phyloP scores from a whole-genome alignment of 306 rosid species.

The Glycyrrhiza uralensis region DNA sequence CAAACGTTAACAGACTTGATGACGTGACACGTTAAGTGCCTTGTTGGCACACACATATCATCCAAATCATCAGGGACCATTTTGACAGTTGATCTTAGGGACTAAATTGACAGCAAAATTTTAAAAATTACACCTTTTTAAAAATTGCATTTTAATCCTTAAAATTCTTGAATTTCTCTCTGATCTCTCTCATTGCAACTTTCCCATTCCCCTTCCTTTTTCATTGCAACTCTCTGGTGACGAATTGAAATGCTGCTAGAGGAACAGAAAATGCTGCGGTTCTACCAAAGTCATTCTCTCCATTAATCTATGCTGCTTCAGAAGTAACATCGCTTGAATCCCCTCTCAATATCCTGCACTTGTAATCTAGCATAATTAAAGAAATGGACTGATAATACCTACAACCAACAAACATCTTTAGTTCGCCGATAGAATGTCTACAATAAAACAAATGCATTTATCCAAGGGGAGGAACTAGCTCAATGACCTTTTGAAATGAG shows the following conservation, averaged over 20 bases:
- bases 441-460: conserved; percentile 1
- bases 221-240: too few relatives aligned
- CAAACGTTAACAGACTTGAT: too few relatives aligned
- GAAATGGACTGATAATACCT: conserved; percentile 13
- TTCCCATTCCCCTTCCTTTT: too few relatives aligned
- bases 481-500: conserved; percentile 19
- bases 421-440: conserved; percentile 17
- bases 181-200: too few relatives aligned
- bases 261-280: conserved; percentile 83
- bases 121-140: too few relatives aligned
- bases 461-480: conserved; percentile 17
- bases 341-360: conserved; percentile 65
- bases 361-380: conserved; percentile 16
- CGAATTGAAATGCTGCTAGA: conserved; percentile 78
- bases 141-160: too few relatives aligned
- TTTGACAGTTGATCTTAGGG: too few relatives aligned
- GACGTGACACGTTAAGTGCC: too few relatives aligned
- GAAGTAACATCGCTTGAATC: conserved; percentile 42
- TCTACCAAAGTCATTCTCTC: conserved; percentile 54
- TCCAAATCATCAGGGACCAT: too few relatives aligned
- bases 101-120: too few relatives aligned
- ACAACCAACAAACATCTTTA: conserved; percentile 24
- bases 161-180: too few relatives aligned
- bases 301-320: conserved; percentile 64
- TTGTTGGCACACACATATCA: too few relatives aligned